phyloP scores from a whole-genome alignment of 2,329 filamentous ascomycete species.

The Penicillium concentricum region DNA sequence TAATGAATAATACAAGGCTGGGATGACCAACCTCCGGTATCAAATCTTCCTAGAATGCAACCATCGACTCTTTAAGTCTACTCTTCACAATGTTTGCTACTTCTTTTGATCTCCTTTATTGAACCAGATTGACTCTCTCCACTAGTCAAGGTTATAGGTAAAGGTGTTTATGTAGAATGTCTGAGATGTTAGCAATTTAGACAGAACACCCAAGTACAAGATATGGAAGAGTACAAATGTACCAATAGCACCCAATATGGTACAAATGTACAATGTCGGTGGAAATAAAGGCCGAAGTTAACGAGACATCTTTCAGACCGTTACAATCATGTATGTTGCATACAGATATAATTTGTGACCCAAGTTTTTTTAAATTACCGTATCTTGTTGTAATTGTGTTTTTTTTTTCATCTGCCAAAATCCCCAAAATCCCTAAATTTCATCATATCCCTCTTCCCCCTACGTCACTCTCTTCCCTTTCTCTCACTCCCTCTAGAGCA shows the following conservation, averaged over 20 bases:
- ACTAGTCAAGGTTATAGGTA: not conserved
- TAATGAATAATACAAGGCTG: slow-evolving; percentile 4
- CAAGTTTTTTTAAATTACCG: not conserved
- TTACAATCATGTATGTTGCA: not conserved
- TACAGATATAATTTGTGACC: not conserved
- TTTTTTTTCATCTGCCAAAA: slow-evolving; percentile 1
- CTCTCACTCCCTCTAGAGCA: slow-evolving; percentile 22
- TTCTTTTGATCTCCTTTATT: not conserved
- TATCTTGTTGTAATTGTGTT: slow-evolving; percentile 1
- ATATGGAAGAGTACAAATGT: not conserved
- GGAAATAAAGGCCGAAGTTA: not conserved
- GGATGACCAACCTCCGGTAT: slow-evolving; percentile 1
- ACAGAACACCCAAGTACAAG: not conserved
- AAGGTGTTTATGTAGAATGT: not conserved
- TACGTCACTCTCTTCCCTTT: slow-evolving; percentile 39
- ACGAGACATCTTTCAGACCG: not conserved
- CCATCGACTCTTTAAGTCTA: not conserved
- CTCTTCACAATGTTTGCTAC: no score
- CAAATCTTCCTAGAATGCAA: not conserved
- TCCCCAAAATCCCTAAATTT: slow-evolving; percentile 32
- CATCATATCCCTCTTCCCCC: slow-evolving; percentile 33
- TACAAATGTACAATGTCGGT: no score
- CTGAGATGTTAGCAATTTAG: not conserved
- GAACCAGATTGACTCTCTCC: not conserved
- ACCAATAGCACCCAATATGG: not conserved